Evolutionary conservation across 1,284 basidiomycete genomes (phyloP).

Genomic region (Sphaerobolus stellatus): DNA sequence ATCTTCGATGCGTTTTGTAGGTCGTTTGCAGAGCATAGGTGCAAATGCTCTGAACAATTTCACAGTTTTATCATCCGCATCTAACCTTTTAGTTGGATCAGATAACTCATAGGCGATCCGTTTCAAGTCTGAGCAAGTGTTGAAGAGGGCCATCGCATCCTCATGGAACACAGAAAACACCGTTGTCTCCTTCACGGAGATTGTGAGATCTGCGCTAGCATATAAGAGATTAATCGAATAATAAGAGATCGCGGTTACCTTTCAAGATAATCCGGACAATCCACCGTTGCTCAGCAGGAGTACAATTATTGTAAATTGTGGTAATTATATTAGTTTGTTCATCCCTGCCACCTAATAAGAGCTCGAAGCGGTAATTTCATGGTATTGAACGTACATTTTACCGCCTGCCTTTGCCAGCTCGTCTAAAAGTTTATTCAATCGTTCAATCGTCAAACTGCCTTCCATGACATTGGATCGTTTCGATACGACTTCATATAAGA

Average conservation of each 20-base stretch:
- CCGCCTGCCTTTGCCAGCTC: constrained; percentile 67
- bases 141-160: constrained; percentile 87
- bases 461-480: constrained; percentile 82
- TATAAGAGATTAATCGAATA: not conserved
- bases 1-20: constrained; percentile 73
- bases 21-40: constrained; percentile 90
- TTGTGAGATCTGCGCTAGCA: constrained; percentile 61
- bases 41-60: constrained; percentile 82
- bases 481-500: constrained; percentile 81
- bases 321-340: constrained; percentile 73
- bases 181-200: constrained; percentile 83
- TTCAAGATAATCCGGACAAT: constrained; percentile 91
- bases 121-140: constrained; percentile 92
- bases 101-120: constrained; percentile 83
- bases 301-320: constrained; percentile 73
- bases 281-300: constrained; percentile 87
- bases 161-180: constrained; percentile 88
- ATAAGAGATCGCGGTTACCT: constrained; percentile 45
- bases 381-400: constrained; percentile 52
- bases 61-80: constrained; percentile 76
- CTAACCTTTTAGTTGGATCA: constrained; percentile 62
- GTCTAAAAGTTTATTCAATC: constrained; percentile 78
- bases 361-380: not conserved
- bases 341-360: constrained; percentile 47
- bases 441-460: constrained; percentile 73